These are phyloP conservation scores for Pseudogymnoascus sp. DNA, from an alignment of 2,329 filamentous ascomycete species.

Conservation along the genomic window DNA sequence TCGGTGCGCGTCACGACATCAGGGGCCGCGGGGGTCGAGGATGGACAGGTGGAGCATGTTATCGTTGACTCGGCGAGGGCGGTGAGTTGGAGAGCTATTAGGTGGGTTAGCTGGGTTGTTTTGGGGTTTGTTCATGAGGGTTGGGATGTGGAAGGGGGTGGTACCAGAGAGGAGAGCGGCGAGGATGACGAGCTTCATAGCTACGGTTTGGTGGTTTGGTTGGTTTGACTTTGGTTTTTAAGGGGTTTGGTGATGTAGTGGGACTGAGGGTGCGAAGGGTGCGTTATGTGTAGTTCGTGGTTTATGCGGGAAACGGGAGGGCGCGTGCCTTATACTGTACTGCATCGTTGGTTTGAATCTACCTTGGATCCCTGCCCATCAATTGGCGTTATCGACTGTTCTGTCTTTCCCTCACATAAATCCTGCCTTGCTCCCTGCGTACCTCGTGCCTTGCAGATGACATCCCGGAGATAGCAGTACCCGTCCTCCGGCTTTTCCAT, in stretches of 20 bases:
- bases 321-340: conserved; percentile 4
- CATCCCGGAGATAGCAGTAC: background rate
- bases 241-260: background rate
- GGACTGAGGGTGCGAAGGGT: too few relatives aligned
- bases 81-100: background rate
- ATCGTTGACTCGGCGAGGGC: background rate
- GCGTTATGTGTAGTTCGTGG: background rate
- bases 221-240: background rate
- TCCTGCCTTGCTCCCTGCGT: background rate
- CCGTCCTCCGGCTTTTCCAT: background rate
- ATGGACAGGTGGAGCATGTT: background rate
- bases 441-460: background rate
- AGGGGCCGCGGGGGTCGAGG: background rate
- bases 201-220: background rate
- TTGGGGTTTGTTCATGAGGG: background rate
- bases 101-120: background rate
- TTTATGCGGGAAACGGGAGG: background rate
- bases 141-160: background rate
- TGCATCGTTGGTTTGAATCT: background rate
- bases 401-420: background rate
- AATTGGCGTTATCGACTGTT: background rate
- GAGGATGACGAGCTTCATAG: background rate
- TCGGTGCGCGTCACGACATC: background rate
- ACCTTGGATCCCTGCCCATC: background rate
- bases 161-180: background rate